Percentiles rank a stretch among this genome's conserved stretches.
Evolutionary conservation across 768 basidiomycete species (phyloP).

Genomic region (Amanita subjunquillea): DNA sequence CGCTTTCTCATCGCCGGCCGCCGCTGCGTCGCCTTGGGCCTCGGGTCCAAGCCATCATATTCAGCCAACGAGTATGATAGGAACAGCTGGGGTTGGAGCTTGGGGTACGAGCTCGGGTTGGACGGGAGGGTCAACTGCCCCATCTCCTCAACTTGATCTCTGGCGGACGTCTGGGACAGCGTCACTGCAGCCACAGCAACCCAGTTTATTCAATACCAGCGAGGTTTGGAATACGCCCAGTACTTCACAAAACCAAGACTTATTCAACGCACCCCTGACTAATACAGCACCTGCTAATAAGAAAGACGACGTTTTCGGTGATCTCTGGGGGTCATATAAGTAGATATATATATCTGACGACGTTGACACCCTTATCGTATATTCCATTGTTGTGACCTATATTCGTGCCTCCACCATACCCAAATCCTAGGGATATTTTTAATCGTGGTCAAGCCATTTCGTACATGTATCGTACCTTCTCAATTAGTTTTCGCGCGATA

Average conservation of each 20-base stretch:
- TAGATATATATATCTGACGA: conserved; percentile 16
- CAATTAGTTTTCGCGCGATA: conserved; percentile 64
- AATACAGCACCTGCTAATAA: conserved; percentile 29
- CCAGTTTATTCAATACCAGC: conserved; percentile 35
- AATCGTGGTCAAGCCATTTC: neutral
- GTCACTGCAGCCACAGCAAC: conserved; percentile 15
- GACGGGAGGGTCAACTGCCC: conserved; percentile 23
- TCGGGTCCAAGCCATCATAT: conserved; percentile 12
- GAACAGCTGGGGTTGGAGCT: conserved; percentile 38
- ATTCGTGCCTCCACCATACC: neutral
- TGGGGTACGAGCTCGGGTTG: conserved; percentile 68
- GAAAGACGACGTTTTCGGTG: conserved; percentile 74
- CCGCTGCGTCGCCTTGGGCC: conserved; percentile 21
- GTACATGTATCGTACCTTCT: conserved; percentile 54
- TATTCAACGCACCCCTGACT: conserved; percentile 18
- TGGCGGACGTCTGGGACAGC: conserved; percentile 24
- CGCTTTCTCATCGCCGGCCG: conserved; percentile 20
- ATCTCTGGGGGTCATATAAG: conserved; percentile 81
- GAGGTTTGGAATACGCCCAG: conserved; percentile 46
- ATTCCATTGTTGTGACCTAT: neutral
- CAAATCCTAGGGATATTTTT: neutral
- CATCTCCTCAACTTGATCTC: conserved; percentile 27
- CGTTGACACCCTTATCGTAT: neutral
- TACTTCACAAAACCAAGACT: conserved; percentile 12
- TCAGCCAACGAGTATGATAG: conserved; percentile 41